Base-by-base conservation (phyloP, 495 filamentous ascomycete species). In the Penicillium paradoxum region DNA sequence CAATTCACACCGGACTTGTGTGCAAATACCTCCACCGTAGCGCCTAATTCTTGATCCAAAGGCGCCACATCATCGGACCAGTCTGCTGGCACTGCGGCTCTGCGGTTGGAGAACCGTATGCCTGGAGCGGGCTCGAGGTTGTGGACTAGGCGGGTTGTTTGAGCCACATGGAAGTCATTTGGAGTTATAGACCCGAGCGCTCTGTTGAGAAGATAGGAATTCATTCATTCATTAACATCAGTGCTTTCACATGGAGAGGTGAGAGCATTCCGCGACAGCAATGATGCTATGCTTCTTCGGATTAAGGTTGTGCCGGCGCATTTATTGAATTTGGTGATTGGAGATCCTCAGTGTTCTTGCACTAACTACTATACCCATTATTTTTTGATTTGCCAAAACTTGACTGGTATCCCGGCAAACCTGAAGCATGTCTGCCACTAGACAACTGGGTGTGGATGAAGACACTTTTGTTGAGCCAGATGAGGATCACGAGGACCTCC, bases 1-100 rank as follows among this genome's bases (percentile, higher is more conserved):
- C 85, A 81, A 51, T 84, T 91, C 27, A 89, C 88, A 2, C 90
- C 89, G 6, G 87, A 76, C 49, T 79, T 78, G 70, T 95, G 89
- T 0, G 89, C 87, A 62, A 77, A 78, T 24, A 75, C 55, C 24
- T 70, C 66, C 21, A 65, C 59, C 8, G 49, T 47, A n/a, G 51
- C 25, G n/a, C 61, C 56, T 7, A 59, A 38, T 17, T 63, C 59
- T 39, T 59, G 46, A 39, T 61, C 53, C 8, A 49, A 47, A 22
- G 45, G 29, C n/a, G 51, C 44, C 19, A 50, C 42, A 40, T 56
- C 44, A 29, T 53, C 54, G 22, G 44, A 45, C 45, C 41, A 24
- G n/a, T 33, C 44, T 44, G 45, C 18, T 15, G 32, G 54, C 47
- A 55, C 65, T 40, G 64, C 69, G 42, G 64, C 69, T 65, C 73